Evolutionary conservation across 2,329 filamentous ascomycete species (phyloP).

Genomic region (Aspergillus thermomutatus): DNA sequence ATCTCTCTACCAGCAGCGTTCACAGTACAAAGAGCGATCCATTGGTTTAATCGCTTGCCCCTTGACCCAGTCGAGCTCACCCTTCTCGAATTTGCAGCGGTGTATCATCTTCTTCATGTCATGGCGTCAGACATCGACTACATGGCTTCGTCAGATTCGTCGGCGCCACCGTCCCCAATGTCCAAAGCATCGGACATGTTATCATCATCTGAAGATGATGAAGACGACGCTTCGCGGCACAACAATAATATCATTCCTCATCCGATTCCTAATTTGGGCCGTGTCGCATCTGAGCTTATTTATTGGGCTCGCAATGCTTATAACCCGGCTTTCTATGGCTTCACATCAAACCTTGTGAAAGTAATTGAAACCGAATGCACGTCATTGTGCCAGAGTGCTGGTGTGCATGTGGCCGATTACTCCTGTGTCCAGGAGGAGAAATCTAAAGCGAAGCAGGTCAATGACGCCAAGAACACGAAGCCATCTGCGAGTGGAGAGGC

Average conservation of each 20-base stretch:
- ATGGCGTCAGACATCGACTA: slow-evolving; percentile 41
- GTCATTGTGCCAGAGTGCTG: slow-evolving; percentile 32
- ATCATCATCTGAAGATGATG: slow-evolving; percentile 19
- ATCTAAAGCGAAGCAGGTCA: slow-evolving; percentile 19
- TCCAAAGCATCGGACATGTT: slow-evolving; percentile 18
- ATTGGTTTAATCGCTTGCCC: slow-evolving; percentile 41
- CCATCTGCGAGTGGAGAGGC: slow-evolving; percentile 8
- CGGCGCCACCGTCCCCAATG: slow-evolving; percentile 23
- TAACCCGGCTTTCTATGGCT: slow-evolving; percentile 42
- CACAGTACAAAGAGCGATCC: slow-evolving; percentile 39
- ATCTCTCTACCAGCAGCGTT: slow-evolving; percentile 33
- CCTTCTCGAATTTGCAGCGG: slow-evolving; percentile 39
- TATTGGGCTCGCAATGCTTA: slow-evolving; percentile 46
- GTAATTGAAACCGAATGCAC: slow-evolving; percentile 39
- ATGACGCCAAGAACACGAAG: slow-evolving; percentile 22
- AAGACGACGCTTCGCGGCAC: slow-evolving; percentile 9
- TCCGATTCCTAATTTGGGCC: slow-evolving; percentile 33
- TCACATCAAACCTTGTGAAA: slow-evolving; percentile 35
- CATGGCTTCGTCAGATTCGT: slow-evolving; percentile 33
- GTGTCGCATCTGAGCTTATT: slow-evolving; percentile 39
- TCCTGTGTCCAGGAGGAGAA: slow-evolving; percentile 19
- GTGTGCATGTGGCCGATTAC: slow-evolving; percentile 33
- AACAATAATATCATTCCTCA: slow-evolving; percentile 15
- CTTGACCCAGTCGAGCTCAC: slow-evolving; percentile 43
- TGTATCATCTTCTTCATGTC: slow-evolving; percentile 41